Evolutionary conservation across 495 filamentous ascomycete genomes (phyloP), one percentile per base, ranked within the genome.

Genomic region (Daldinia concentrica): DNA sequence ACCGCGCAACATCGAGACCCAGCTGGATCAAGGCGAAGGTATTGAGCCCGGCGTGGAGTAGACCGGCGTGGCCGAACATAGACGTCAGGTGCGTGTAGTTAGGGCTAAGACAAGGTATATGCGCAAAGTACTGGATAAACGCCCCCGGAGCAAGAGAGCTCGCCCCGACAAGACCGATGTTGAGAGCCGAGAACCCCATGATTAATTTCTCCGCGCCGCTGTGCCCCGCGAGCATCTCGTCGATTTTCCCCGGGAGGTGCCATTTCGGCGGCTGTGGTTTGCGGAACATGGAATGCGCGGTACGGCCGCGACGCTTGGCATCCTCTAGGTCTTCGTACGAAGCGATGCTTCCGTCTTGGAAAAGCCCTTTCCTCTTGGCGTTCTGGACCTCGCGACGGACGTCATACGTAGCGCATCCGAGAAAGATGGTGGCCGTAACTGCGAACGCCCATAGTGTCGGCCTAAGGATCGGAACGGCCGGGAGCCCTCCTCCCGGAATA

Each of bases 81-180:
- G 73, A 77, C 8, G 77, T 79, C 48, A 79, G 54, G 22, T 75
- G 67, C 26, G 75, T 77, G 59, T 73, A 76, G 56, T 76, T 74
- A 11, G 56, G 61, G 14, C 60, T 48, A 9, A 24, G 14, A 0
- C 54, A 56, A 15, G 77, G 75, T 24, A 64, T 19, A 54, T 74
- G 75, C 3, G 6, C 7, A 30, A 79, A 70, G 14, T 65, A 55
- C 39, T 54, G 39, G 4, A 24, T 19, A 14, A 72, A 43, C 11
- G 19, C 2, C 2, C 15, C 30, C 45, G 56, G 64, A 0, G 66
- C 57, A 9, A 73, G 22, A 14, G 52, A 68, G 19, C 6, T 39
- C 1, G 71, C 65, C 3, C 57, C 62, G 22, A 48, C 5, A 2
- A 74, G 19, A 15, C 60, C 43, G 32, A 67, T 48, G 39, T 70